Evolutionary conservation across 169 alveolate genomes (phyloP), one percentile per base, ranked within the genome.

Genomic region (Gregarina niphandrodes): DNA sequence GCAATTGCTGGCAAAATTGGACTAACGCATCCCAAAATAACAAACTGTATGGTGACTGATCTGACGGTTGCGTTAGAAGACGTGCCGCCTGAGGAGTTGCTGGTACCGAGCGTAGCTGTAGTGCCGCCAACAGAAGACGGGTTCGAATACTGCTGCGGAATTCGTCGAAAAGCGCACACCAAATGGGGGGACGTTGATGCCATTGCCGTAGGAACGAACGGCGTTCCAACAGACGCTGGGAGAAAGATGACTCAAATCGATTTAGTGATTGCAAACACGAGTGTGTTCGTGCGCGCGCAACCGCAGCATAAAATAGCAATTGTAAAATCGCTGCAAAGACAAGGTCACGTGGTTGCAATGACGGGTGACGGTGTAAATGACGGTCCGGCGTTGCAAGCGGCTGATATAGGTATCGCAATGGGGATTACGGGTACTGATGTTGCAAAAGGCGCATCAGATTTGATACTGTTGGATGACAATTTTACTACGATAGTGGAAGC

Each of bases 1-100:
- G 95, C 98, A 12, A 82, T 90, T 29, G 95, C 94, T 3, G 64
- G 52, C 49, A 77, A 71, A 39, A 74, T 80, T 22, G 81, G 84
- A 9, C 51, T 82, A n/a, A n/a, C 21, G 49, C 67, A n/a, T 58
- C 56, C 22, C 64, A 49, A 26, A 60, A 30, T 21, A 29, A 21
- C 24, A 63, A 37, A 38, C 18, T 12, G 0, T 22, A 16, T 23
- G 37, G 20, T 19, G 53, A 20, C n/a, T 21, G 13, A 35, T n/a
- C 18, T 3, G 9, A 53, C 38, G 9, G 7, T 9, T 18, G 37
- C 18, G 60, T 7, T n/a, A n/a, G 12, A 16, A 37, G 39, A 4
- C 7, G 16, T 1, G 45, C 49, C n/a, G n/a, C n/a, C n/a, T n/a
- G n/a, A n/a, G n/a, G n/a, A n/a, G n/a, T n/a, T n/a, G n/a, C n/a